These are phyloP conservation scores for Saccharomyces hybrid DNA, from an alignment of 1,139 yeast species.

Conservation along the genomic window DNA sequence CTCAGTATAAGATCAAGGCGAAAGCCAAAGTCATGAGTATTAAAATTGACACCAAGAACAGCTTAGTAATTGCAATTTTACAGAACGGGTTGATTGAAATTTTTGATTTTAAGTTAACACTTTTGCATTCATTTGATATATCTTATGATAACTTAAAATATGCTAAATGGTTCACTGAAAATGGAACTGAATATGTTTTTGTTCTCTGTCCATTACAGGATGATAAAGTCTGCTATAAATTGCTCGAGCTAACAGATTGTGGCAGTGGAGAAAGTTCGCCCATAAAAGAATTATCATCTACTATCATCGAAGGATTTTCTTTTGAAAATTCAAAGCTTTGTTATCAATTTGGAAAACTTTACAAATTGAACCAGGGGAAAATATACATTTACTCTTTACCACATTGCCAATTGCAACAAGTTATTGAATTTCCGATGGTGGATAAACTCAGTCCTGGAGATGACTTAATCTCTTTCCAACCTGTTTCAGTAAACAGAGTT, in stretches of 20 bases:
- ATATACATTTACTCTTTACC: conserved; percentile 26
- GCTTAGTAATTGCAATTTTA: conserved; percentile 37
- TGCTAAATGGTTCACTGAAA: conserved; percentile 20
- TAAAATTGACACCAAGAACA: conserved; percentile 22
- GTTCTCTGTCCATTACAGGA: conserved; percentile 20
- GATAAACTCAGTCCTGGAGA: conserved; percentile 8
- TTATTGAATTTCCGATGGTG: conserved; percentile 22
- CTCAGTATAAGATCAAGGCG: conserved; percentile 25
- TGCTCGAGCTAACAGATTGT: conserved; percentile 16
- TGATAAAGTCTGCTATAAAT: conserved; percentile 21
- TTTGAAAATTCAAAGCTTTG: conserved; percentile 18
- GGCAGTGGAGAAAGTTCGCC: conserved; percentile 7
- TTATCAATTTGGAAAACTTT: conserved; percentile 25
- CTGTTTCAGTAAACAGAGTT: conserved; percentile 33
- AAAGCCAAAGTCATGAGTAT: conserved; percentile 31
- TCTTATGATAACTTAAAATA: conserved; percentile 20
- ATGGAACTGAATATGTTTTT: conserved; percentile 15
- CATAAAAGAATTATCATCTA: conserved; percentile 22
- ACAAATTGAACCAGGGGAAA: conserved; percentile 16
- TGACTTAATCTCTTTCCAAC: conserved; percentile 25
- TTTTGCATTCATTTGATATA: conserved; percentile 18
- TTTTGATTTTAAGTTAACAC: conserved; percentile 27
- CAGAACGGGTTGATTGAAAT: conserved; percentile 40
- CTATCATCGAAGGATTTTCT: conserved; percentile 21
- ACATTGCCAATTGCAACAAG: conserved; percentile 26